Evolutionary conservation across 2,329 filamentous ascomycete species (phyloP).

Genomic region (Nigrospora osmanthi): DNA sequence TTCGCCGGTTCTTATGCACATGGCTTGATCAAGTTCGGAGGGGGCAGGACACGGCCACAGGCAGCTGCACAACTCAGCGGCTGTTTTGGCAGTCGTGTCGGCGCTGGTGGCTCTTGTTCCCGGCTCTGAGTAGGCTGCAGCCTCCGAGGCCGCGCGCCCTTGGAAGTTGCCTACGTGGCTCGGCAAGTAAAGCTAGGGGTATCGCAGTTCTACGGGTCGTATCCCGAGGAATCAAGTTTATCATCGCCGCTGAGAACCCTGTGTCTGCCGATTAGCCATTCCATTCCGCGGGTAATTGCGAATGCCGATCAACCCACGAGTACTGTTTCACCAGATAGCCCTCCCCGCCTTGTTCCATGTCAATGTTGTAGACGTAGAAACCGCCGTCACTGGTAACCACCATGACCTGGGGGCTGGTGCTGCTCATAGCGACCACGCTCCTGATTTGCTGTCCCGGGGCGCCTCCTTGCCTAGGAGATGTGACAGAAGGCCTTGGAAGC

Average conservation of each 20-base stretch:
- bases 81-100: background rate
- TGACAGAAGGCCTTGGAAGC: slow-evolving; percentile 56
- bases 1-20: too few species aligned
- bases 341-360: slow-evolving; percentile 90
- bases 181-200: background rate
- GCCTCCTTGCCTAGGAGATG: slow-evolving; percentile 17
- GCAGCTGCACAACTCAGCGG: background rate
- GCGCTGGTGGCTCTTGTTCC: background rate
- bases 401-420: slow-evolving; percentile 92
- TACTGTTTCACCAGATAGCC: slow-evolving; percentile 87
- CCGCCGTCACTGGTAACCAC: slow-evolving; percentile 93
- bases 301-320: slow-evolving; percentile 55
- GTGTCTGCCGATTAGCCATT: background rate
- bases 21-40: too few species aligned
- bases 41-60: background rate
- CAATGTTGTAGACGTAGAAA: slow-evolving; percentile 92
- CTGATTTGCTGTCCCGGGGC: slow-evolving; percentile 46
- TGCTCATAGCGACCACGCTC: slow-evolving; percentile 97
- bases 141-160: background rate
- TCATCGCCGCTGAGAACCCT: slow-evolving; percentile 2
- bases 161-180: background rate
- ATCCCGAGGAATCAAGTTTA: slow-evolving; percentile 1
- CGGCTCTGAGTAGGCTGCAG: background rate
- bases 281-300: background rate
- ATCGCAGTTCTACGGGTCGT: background rate